Conservation (phyloP, 305 asterid genomes). For the Fraxinus paxiana region DNA sequence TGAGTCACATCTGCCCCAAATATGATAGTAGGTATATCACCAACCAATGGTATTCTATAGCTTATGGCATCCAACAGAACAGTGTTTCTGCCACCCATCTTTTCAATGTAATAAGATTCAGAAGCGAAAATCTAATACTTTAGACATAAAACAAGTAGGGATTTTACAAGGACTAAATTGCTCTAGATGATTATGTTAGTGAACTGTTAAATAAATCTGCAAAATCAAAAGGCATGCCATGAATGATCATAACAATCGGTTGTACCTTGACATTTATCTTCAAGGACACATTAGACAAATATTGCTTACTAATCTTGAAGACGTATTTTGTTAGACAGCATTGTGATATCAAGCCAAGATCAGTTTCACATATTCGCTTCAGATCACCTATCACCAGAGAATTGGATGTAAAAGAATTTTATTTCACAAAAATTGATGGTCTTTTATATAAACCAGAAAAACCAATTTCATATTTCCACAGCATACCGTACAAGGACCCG, state of each 20-base stretch:
- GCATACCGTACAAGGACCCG: constrained; percentile 83
- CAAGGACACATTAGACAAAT: constrained; percentile 96
- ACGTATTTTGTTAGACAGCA: constrained; percentile 96
- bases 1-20: constrained; percentile 99
- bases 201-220: not conserved
- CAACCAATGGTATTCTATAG: constrained; percentile 89
- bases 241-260: not conserved
- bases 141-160: not conserved
- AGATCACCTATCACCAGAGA: constrained; percentile 59
- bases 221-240: not conserved
- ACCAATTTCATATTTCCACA: not conserved
- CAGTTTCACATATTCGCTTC: constrained; percentile 95
- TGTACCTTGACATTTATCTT: constrained; percentile 90
- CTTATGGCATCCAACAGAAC: constrained; percentile 92
- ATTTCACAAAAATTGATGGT: not conserved
- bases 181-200: not conserved
- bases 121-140: not conserved
- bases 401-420: not conserved
- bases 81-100: constrained; percentile 99
- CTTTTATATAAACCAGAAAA: not conserved
- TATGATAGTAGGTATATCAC: constrained; percentile 94
- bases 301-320: constrained; percentile 90
- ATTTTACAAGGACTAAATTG: not conserved
- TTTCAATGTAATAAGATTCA: constrained; percentile 13
- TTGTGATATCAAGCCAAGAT: constrained; percentile 90